A percentile compares a stretch with the other conserved stretches of the same genome.
These are phyloP conservation scores for Odontarrhena argentea DNA, from an alignment of 345 rosid species.

Conservation along the genomic window DNA sequence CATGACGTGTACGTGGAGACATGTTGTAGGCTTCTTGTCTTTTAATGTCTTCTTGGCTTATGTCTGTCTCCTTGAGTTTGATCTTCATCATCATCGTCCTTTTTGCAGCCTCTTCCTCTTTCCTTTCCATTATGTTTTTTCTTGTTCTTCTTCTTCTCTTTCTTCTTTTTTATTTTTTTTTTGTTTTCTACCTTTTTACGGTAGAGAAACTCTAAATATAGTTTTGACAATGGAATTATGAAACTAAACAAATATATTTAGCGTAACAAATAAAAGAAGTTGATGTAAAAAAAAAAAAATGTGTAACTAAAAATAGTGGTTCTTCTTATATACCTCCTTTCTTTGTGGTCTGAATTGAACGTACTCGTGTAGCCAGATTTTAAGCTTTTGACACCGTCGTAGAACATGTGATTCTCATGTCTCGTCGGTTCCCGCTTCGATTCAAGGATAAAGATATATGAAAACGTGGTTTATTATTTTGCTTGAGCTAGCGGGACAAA, in stretches of 20 bases:
- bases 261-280: background rate
- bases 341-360: slow-evolving; percentile 7
- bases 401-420: too few relatives aligned
- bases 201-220: slow-evolving; percentile 30
- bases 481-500: too few relatives aligned
- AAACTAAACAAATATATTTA: slow-evolving; percentile 2
- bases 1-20: slow-evolving; percentile 37
- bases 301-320: slow-evolving; percentile 24
- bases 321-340: background rate
- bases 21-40: slow-evolving; percentile 45
- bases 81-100: slow-evolving; percentile 34
- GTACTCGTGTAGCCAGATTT: too few relatives aligned
- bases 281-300: background rate
- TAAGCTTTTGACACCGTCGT: too few relatives aligned
- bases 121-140: slow-evolving; percentile 36
- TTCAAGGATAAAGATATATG: too few relatives aligned
- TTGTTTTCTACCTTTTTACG: slow-evolving; percentile 27
- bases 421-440: too few relatives aligned
- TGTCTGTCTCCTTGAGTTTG: slow-evolving; percentile 29
- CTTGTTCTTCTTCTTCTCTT: background rate
- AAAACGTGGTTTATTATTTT: too few relatives aligned
- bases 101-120: slow-evolving; percentile 28
- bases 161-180: background rate
- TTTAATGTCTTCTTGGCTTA: slow-evolving; percentile 38
- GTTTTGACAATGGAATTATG: background rate